Evolutionary conservation across 768 basidiomycete genomes (phyloP).

Genomic region (Mycena amicta): DNA sequence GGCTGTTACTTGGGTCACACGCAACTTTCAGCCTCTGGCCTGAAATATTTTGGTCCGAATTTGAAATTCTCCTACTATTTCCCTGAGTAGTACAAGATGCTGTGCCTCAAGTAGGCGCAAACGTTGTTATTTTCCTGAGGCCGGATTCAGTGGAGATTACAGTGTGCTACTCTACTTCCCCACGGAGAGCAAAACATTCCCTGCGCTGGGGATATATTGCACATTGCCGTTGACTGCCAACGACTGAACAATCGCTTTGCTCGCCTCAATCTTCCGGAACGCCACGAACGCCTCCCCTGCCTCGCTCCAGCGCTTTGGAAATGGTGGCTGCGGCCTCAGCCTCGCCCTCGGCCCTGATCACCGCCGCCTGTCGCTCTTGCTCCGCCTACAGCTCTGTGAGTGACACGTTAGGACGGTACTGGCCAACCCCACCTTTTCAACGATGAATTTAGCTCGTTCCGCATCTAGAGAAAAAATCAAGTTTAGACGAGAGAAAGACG

Average conservation of each 20-base stretch:
- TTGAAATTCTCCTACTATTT: too few relatives aligned
- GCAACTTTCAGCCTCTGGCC: not conserved
- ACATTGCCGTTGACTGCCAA: conserved; percentile 80
- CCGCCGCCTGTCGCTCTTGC: conserved; percentile 97
- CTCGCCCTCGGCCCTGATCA: conserved; percentile 98
- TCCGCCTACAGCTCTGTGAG: conserved; percentile 67
- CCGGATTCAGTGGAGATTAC: not conserved
- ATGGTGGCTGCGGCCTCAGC: conserved; percentile 96
- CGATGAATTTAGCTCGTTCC: conserved; percentile 98
- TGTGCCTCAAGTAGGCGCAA: too few relatives aligned
- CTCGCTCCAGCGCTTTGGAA: conserved; percentile 84
- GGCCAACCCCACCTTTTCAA: conserved; percentile 98
- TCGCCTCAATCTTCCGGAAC: conserved; percentile 95
- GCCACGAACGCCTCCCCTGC: conserved; percentile 96
- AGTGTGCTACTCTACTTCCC: conserved; percentile 35
- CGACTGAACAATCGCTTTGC: conserved; percentile 93
- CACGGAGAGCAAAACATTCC: conserved; percentile 83
- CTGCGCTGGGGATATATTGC: conserved; percentile 83
- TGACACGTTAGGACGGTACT: not conserved
- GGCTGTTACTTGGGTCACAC: not conserved
- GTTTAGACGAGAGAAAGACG: conserved; percentile 11
- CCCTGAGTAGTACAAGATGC: too few relatives aligned
- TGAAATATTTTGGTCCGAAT: too few relatives aligned
- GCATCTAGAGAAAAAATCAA: conserved; percentile 77
- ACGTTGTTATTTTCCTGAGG: too few relatives aligned